Evolutionary conservation across 164 flowering plant genomes (phyloP).

Genomic region (Cinnamomum chago): DNA sequence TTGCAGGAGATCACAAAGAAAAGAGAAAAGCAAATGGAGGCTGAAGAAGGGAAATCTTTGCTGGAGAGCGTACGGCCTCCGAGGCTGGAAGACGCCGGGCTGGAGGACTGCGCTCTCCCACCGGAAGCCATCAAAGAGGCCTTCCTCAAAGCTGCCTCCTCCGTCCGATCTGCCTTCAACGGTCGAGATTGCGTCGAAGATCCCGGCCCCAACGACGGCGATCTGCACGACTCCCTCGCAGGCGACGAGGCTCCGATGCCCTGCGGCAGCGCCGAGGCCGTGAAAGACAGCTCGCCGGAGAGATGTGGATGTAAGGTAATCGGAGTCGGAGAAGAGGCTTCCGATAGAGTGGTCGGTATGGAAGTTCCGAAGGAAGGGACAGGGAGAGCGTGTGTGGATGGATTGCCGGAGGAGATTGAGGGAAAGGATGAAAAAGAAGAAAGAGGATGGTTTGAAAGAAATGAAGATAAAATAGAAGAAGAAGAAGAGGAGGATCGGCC

Average conservation of each 20-base stretch:
- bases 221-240: constrained; percentile 25
- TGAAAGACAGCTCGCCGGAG: constrained; percentile 29
- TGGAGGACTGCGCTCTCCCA: constrained; percentile 89
- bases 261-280: constrained; percentile 34
- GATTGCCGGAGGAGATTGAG: constrained; percentile 26
- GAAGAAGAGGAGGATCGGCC: constrained; percentile 18
- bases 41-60: constrained; percentile 16
- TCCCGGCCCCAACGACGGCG: constrained; percentile 30
- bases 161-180: constrained; percentile 36
- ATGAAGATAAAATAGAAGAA: not conserved
- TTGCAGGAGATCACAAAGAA: not conserved
- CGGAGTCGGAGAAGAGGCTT: constrained; percentile 4
- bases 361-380: constrained; percentile 8
- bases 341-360: constrained; percentile 14
- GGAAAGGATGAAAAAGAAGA: constrained; percentile 15
- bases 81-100: constrained; percentile 82
- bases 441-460: not conserved
- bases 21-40: constrained; percentile 2
- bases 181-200: constrained; percentile 29
- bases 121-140: constrained; percentile 78
- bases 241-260: constrained; percentile 26
- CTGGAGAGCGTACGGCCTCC: constrained; percentile 57
- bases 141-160: constrained; percentile 72
- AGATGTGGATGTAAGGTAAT: constrained; percentile 20
- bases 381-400: constrained; percentile 35